Base-by-base conservation (phyloP, 208 protist species). In the Leishmania arabica region DNA sequence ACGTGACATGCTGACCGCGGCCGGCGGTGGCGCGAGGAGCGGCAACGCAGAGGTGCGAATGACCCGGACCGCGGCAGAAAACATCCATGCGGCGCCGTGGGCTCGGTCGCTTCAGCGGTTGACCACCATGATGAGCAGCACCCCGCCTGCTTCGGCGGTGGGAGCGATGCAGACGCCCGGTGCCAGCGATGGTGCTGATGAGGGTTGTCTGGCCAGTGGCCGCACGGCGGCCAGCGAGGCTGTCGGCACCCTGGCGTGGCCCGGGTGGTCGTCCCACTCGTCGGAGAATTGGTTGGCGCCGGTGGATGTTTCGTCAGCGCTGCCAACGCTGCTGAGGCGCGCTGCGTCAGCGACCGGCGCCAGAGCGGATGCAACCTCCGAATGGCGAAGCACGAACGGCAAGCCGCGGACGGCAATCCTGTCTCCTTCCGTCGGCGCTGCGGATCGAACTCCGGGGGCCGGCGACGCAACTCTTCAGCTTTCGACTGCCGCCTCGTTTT, bases 201-300 rank as follows among this genome's bases (percentile, higher is more conserved):
- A 31, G 19, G 49, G 34, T 42, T 13, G 47, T 62, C 7, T 65
- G 42, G 21, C 72, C 8, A 21, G 45, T 45, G 62, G 60, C 49
- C n/a, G 34, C 47, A 40, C 19, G 37, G 3, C 27, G 64, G 47
- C 11, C 34, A 51, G n/a, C 7, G 69, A 73, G 40, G 45, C 21
- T 73, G 27, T n/a, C 51, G 8, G 51, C 72, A 47, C 72, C 51
- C 34, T 76, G 37, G 2, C 45, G 24, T 79, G 76, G 76, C 60
- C 76, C 13, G 64, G 76, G 9, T 86, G 82, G 82, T 24, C 34
- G 15, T 81, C 86, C 45, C 66, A 68, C 34, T 53, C 60, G 17
- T 71, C 86, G 31, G 75, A 54, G 17, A 82, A 84, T 65, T 85
- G 80, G 82, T 62, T 88, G 74, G 45, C 31, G 19, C 51, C 68